Evolutionary conservation across 768 basidiomycete species (phyloP), one percentile per base, ranked within the genome.

Genomic region (Candolleomyces efflorescens): DNA sequence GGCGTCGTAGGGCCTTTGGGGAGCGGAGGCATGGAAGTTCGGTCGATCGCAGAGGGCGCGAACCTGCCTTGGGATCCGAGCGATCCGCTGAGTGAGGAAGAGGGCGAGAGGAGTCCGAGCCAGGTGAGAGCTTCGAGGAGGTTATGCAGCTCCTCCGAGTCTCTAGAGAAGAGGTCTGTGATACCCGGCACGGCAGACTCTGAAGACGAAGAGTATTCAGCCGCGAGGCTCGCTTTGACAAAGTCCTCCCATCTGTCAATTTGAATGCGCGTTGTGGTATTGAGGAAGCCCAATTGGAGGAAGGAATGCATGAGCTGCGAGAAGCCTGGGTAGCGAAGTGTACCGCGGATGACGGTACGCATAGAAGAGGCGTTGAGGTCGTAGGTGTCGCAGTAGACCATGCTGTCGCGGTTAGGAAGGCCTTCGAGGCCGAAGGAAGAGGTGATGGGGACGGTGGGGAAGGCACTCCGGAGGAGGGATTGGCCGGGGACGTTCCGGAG

Each of bases 291-390:
- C 23, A 93, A 73, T 6, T 68, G 60, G 43, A 81, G 79, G 78
- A 95, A 92, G 0, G 83, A 79, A 39, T 87, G 78, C 80, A 97
- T 85, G 18, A 93, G 70, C 3, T 75, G 71, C 1, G 87, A 77
- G 67, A 94, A 97, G 0, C 94, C 94, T 2, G 89, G 87, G 68
- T 97, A 95, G 67, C 92, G 92, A 58, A 97, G 69, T 0, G 95
- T 97, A 4, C 95, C 95, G 36, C 95, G 80, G 64, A 97, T 71
- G 51, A 95, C 73, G 0, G 92, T 89, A 51, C 81, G 76, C 56
- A 90, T 62, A 5, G 67, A 68, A 0, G 74, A 64, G 5, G 60
- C 15, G 64, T 52, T 1, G 75, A 93, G 73, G 0, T 77, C 74
- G 69, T 97, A 97, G 2, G 81, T 79, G 5, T 77, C 70, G 0